These are phyloP conservation scores for Sporothrix dimorphospora DNA, from an alignment of 2,329 filamentous ascomycete genomes.

Conservation along the genomic window DNA sequence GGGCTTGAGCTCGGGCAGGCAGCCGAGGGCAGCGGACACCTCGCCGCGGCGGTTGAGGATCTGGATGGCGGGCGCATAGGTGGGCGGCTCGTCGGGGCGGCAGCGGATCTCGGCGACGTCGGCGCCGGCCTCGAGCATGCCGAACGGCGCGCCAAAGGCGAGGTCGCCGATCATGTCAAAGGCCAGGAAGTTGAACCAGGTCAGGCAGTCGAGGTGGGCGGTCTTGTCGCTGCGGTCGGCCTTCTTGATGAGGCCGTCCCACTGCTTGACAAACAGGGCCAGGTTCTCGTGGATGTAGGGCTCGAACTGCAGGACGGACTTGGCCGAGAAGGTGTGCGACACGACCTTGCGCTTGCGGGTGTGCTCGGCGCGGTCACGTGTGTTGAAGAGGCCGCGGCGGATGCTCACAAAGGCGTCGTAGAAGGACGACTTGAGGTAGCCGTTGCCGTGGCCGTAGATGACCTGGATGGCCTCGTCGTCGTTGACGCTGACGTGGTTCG, in stretches of 20 bases:
- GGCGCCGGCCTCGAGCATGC: slow-evolving; percentile 76
- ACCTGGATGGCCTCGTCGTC: slow-evolving; percentile 75
- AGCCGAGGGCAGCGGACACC: slow-evolving; percentile 79
- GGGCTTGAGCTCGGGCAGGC: slow-evolving; percentile 72
- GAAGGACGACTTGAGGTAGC: slow-evolving; percentile 75
- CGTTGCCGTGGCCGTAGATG: slow-evolving; percentile 81
- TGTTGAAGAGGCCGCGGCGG: slow-evolving; percentile 85
- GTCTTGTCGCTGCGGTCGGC: slow-evolving; percentile 54
- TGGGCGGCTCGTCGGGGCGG: slow-evolving; percentile 62
- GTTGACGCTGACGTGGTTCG: slow-evolving; percentile 80
- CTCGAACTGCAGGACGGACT: slow-evolving; percentile 82
- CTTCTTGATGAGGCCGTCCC: slow-evolving; percentile 63
- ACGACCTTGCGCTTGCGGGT: slow-evolving; percentile 87
- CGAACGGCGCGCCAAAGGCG: slow-evolving; percentile 77
- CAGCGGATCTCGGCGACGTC: slow-evolving; percentile 75
- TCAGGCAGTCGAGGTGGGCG: slow-evolving; percentile 70
- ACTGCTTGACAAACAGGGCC: slow-evolving; percentile 70
- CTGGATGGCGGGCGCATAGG: slow-evolving; percentile 78
- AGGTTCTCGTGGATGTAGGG: slow-evolving; percentile 85
- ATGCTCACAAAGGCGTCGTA: slow-evolving; percentile 93
- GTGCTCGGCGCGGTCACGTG: slow-evolving; percentile 78
- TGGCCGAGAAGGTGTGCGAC: slow-evolving; percentile 82
- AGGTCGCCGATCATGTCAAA: slow-evolving; percentile 59
- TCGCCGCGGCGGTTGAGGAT: slow-evolving; percentile 88
- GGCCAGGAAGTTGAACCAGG: slow-evolving; percentile 75